Percentiles rank a stretch among this genome's conserved stretches.
phyloP scores from a whole-genome alignment of 257 asterid genomes.

The Scutellaria galericulata region DNA sequence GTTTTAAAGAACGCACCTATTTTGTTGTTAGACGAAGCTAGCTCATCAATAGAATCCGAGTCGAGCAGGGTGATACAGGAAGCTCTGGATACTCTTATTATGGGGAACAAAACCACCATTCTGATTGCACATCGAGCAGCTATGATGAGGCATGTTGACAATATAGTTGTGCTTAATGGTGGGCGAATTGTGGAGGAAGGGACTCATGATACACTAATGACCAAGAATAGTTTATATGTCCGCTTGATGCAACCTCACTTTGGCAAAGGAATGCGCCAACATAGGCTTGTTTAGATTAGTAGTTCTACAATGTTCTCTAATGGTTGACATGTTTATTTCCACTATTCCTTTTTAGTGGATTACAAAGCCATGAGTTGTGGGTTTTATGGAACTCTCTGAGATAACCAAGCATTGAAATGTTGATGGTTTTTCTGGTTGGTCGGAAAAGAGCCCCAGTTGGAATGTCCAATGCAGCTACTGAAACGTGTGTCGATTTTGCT shows the following conservation, averaged over 20 bases:
- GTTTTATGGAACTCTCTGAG: conserved; percentile 4
- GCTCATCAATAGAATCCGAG: conserved; percentile 96
- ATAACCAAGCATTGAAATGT: conserved; percentile 26
- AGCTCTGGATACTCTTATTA: conserved; percentile 91
- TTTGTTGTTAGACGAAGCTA: conserved; percentile 91
- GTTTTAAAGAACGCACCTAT: conserved; percentile 93
- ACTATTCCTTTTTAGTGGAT: conserved; percentile 26
- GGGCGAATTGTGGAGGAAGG: conserved; percentile 98
- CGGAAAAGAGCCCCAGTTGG: conserved; percentile 20
- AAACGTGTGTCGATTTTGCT: conserved; percentile 34
- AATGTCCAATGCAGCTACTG: conserved; percentile 22
- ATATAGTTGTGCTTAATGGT: conserved; percentile 93
- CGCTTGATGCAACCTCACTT: conserved; percentile 98
- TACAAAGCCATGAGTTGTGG: conserved; percentile 11
- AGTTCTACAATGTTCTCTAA: conserved; percentile 20
- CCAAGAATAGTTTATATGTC: conserved; percentile 87
- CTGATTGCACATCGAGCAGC: conserved; percentile 98
- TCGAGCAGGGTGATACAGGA: conserved; percentile 97
- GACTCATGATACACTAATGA: conserved; percentile 71
- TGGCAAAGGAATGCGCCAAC: conserved; percentile 89
- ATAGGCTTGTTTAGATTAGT: conserved; percentile 63
- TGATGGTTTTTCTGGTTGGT: conserved; percentile 23
- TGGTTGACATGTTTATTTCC: conserved; percentile 33
- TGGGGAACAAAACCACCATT: conserved; percentile 97
- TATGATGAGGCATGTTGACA: conserved; percentile 99